Evolutionary conservation across 768 basidiomycete species (phyloP).

Genomic region (Boletus vermiculosoides): DNA sequence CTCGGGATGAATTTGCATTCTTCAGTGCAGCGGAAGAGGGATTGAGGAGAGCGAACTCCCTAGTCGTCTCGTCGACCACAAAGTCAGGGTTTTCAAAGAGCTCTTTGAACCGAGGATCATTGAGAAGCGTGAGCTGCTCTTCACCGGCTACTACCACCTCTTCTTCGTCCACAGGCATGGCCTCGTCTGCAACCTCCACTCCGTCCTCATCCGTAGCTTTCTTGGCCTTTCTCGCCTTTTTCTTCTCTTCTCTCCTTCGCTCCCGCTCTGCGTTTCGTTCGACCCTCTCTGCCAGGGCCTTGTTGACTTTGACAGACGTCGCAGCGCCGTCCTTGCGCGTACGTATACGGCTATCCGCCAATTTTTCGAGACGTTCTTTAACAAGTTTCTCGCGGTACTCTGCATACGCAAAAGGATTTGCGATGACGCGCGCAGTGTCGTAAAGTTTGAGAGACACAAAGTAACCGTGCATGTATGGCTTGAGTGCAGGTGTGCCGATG

Average conservation of each 20-base stretch:
- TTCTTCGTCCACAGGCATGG: conserved; percentile 33
- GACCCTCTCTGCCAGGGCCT: conserved; percentile 81
- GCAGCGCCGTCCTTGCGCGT: conserved; percentile 54
- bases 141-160: conserved; percentile 17
- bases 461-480: conserved; percentile 99
- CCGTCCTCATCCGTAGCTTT: conserved; percentile 36
- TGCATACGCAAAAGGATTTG: conserved; percentile 93
- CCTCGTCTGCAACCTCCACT: conserved; percentile 32
- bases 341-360: conserved; percentile 91
- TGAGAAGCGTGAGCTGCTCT: conserved; percentile 53
- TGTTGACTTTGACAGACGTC: conserved; percentile 49
- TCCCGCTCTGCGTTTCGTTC: conserved; percentile 55
- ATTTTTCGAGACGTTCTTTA: conserved; percentile 86
- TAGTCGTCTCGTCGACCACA: conserved; percentile 81
- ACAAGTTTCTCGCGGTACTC: conserved; percentile 91
- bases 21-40: conserved; percentile 74
- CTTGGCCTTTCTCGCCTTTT: conserved; percentile 45
- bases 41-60: conserved; percentile 92
- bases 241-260: conserved; percentile 54
- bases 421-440: conserved; percentile 91
- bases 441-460: conserved; percentile 95
- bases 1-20: conserved; percentile 36
- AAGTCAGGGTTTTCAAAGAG: conserved; percentile 92
- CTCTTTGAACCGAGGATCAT: conserved; percentile 85
- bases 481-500: conserved; percentile 90